These are phyloP conservation scores for Colletotrichum orchidophilum DNA, from an alignment of 2,329 filamentous ascomycete genomes.

Conservation along the genomic window DNA sequence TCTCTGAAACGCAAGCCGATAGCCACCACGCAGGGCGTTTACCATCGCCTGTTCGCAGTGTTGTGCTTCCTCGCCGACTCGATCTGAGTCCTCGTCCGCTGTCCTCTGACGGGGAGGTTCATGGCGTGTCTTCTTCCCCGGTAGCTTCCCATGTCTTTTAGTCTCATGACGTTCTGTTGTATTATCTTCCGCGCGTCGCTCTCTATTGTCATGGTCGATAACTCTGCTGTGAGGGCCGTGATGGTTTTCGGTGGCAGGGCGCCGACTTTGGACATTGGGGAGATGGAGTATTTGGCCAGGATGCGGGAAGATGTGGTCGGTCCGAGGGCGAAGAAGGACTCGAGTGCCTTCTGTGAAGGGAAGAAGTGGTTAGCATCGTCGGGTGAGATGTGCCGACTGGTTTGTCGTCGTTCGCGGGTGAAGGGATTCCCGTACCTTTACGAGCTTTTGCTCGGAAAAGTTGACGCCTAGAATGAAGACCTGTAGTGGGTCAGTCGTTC, in stretches of 20 bases:
- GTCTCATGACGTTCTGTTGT: slow-evolving; percentile 83
- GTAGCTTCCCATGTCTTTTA: slow-evolving; percentile 92
- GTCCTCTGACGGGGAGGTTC: slow-evolving; percentile 89
- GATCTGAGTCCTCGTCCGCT: slow-evolving; percentile 83
- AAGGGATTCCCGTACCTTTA: slow-evolving; percentile 69
- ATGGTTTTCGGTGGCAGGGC: slow-evolving; percentile 79
- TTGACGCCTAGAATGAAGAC: slow-evolving; percentile 88
- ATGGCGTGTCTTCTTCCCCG: slow-evolving; percentile 92
- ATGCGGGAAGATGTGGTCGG: slow-evolving; percentile 75
- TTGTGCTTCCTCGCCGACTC: slow-evolving; percentile 71
- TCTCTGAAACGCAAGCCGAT: neutral
- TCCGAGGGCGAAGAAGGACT: slow-evolving; percentile 88
- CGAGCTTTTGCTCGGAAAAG: slow-evolving; percentile 84
- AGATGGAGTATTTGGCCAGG: slow-evolving; percentile 89
- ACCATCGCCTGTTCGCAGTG: slow-evolving; percentile 59
- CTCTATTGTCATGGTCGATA: slow-evolving; percentile 93
- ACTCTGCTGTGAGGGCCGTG: slow-evolving; percentile 82
- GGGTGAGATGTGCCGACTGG: neutral
- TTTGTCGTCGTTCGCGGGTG: neutral
- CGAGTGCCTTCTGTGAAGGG: slow-evolving; percentile 70
- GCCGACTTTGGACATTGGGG: slow-evolving; percentile 82
- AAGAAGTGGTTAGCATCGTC: slow-evolving; percentile 19
- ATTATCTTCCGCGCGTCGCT: slow-evolving; percentile 83
- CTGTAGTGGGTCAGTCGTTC: slow-evolving; percentile 49
- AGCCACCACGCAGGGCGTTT: slow-evolving; percentile 19